Base-by-base conservation (phyloP, 371 early-diverging fungal species). In the Mucor piriformis region DNA sequence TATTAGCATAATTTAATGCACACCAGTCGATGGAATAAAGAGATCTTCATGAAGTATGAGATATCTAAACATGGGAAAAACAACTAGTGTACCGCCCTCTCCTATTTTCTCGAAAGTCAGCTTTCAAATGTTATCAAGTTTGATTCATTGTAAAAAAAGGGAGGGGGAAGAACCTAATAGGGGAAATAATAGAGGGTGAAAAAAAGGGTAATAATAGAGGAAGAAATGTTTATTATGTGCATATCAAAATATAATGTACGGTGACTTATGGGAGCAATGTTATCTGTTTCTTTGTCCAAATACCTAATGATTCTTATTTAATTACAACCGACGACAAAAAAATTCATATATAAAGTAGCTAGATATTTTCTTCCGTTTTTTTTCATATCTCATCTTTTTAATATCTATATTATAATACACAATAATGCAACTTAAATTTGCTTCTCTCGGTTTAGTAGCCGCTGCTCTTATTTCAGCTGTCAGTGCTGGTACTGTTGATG, bases 351-450 rank as follows among this genome's bases (percentile, higher is more conserved):
- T 18, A 42, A 42, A 18, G 18, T 18, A 42, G 18, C 20, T 8
- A 37, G 38, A 37, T 37, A 24, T n/a, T 51, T 13, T 48, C 8
- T 29, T 57, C 35, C 27, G 16, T 20, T 49, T 49, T 24, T 10
- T 55, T 35, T 37, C 18, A 24, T 46, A 46, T 38, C 46, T 29
- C 13, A 10, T 32, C 8, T 43, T 15, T 37, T 18, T 43, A 46
- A 13, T 46, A 42, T 42, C 18, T 42, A 38, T 38, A 29, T 6
- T 29, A 38, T 38, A 38, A 38, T 38, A 38, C 38, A 38, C 42
- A 27, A 46, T 18, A 35, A 56, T 62, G 51, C 51, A 57, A 58
- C 48, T 64, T 18, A 64, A 64, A 42, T 53, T 64, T 42, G 34
- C 57, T 24, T 53, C 64, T 23, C 64, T 63, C 24, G 51, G 53